A percentile compares a stretch with the other conserved stretches of the same genome.
Conservation (phyloP, 176 grass and related monocot species). For the Microstegium vimineum region DNA sequence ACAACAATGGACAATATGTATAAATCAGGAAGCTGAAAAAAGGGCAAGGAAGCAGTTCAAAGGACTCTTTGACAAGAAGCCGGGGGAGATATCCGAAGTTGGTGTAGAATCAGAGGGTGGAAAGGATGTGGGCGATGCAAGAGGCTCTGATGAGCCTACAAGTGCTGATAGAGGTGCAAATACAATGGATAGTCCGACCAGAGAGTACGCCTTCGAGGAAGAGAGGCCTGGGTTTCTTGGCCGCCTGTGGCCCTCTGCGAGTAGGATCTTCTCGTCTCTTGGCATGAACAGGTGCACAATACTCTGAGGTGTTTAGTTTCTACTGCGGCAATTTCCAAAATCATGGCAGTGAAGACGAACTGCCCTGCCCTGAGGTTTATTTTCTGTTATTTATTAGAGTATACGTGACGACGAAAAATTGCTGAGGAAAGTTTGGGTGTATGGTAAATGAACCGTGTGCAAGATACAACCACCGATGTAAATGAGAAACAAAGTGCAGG, state of each 20-base stretch:
- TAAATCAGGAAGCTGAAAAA: conserved; percentile 68
- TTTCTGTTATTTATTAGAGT: not conserved
- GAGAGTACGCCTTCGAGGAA: conserved; percentile 46
- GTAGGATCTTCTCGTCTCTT: conserved; percentile 58
- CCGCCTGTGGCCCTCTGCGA: conserved; percentile 56
- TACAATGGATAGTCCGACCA: not conserved
- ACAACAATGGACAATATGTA: not conserved
- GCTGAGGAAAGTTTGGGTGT: not conserved
- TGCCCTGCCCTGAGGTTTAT: not conserved
- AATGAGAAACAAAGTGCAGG: not conserved
- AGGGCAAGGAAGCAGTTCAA: conserved; percentile 90
- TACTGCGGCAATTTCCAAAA: not conserved
- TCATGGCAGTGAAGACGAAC: not conserved
- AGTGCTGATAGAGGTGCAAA: conserved; percentile 20
- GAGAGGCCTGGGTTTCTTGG: conserved; percentile 54
- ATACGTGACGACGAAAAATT: not conserved
- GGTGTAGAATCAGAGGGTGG: conserved; percentile 23
- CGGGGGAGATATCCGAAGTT: conserved; percentile 80
- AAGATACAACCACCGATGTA: too few species aligned
- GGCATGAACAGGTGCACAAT: conserved; percentile 79
- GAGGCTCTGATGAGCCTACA: conserved; percentile 14
- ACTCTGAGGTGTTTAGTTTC: conserved; percentile 35
- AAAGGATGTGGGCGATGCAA: not conserved
- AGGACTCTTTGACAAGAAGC: conserved; percentile 96
- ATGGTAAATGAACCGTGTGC: not conserved